Percentiles rank a stretch among this genome's conserved stretches.
Conservation (phyloP, 495 filamentous ascomycete species). For the Tetracladium setigerum region DNA sequence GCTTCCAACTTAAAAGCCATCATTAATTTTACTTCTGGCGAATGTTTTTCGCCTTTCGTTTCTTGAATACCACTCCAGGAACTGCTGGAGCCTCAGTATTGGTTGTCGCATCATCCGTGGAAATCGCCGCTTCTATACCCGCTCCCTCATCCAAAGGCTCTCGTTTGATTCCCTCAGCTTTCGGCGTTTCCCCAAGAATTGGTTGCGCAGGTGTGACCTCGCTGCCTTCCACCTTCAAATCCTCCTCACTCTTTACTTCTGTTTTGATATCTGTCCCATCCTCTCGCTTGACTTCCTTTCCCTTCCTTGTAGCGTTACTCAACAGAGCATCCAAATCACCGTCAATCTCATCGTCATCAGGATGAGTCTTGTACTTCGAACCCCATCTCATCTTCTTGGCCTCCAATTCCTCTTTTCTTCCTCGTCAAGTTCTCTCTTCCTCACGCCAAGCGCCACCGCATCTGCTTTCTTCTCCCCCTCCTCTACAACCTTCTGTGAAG, state of each 20-base stretch:
- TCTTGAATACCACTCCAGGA: conserved; percentile 69
- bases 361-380: conserved; percentile 57
- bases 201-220: neutral
- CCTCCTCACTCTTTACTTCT: neutral
- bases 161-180: conserved; percentile 11
- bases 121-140: neutral
- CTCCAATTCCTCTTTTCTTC: conserved; percentile 58
- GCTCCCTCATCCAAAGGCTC: conserved; percentile 15
- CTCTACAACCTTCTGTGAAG: conserved; percentile 45
- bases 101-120: conserved; percentile 10
- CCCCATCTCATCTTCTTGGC: conserved; percentile 69
- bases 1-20: too few relatives aligned
- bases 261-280: conserved; percentile 28
- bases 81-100: conserved; percentile 2
- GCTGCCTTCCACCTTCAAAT: neutral
- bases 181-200: conserved; percentile 14
- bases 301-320: conserved; percentile 27
- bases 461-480: conserved; percentile 19
- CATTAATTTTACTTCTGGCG: conserved; percentile 46
- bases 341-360: conserved; percentile 44
- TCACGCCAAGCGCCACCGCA: conserved; percentile 15
- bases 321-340: conserved; percentile 67
- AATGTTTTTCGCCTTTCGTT: conserved; percentile 76
- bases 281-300: conserved; percentile 19
- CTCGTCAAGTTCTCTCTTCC: conserved; percentile 29